These are phyloP conservation scores for Lavandula angustifolia DNA, from an alignment of 257 asterid species.

Conservation along the genomic window DNA sequence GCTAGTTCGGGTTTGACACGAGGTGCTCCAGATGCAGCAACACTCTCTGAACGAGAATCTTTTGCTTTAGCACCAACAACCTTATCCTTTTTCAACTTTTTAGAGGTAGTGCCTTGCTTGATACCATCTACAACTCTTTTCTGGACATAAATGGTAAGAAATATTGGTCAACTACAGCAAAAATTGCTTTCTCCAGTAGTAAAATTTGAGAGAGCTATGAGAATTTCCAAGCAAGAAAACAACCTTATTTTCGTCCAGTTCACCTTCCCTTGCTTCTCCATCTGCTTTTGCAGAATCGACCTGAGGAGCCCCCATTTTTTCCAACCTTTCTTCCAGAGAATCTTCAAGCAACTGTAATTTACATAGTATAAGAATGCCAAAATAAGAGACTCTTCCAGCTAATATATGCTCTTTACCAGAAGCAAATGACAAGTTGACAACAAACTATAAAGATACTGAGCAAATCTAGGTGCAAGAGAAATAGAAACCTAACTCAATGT, in stretches of 20 bases:
- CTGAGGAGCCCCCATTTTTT: constrained; percentile 61
- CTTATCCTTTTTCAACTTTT: constrained; percentile 86
- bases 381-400: constrained; percentile 23
- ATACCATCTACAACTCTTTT: constrained; percentile 74
- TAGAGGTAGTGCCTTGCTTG: constrained; percentile 70
- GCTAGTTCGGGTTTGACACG: constrained; percentile 90
- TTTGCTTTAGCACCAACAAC: constrained; percentile 64
- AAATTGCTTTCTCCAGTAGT: constrained; percentile 19
- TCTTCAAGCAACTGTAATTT: constrained; percentile 89
- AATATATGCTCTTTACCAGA: constrained; percentile 11
- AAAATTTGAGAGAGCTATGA: constrained; percentile 22
- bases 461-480: background rate
- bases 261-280: constrained; percentile 79
- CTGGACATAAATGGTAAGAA: constrained; percentile 40
- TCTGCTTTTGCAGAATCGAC: constrained; percentile 73
- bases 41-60: constrained; percentile 74
- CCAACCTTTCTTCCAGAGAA: constrained; percentile 85
- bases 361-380: constrained; percentile 28
- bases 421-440: background rate
- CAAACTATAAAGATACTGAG: constrained; percentile 5
- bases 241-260: constrained; percentile 87
- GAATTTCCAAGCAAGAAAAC: constrained; percentile 22
- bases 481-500: background rate
- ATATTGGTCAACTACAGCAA: constrained; percentile 24
- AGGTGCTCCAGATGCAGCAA: constrained; percentile 66